Percentiles rank a stretch among this genome's conserved stretches.
Conservation (phyloP, 371 early-diverging fungal genomes). For the Zopfochytrium polystomum region DNA sequence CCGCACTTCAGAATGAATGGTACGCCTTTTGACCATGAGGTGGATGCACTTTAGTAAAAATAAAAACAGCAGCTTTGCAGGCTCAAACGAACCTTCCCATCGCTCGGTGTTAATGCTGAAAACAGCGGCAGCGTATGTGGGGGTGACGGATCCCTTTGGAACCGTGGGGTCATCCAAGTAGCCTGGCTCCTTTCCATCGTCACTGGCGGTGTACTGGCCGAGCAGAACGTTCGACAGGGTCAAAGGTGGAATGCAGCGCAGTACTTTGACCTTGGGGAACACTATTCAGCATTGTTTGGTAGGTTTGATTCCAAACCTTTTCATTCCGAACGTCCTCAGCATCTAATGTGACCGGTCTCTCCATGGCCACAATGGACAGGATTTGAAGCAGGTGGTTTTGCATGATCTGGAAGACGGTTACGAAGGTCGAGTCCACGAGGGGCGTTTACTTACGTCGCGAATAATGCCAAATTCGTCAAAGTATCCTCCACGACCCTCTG, state of each 20-base stretch:
- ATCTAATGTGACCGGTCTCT: slow-evolving; percentile 78
- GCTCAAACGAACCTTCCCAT: slow-evolving; percentile 64
- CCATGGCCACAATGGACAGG: slow-evolving; percentile 87
- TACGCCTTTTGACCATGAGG: slow-evolving; percentile 57
- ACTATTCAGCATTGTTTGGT: not conserved
- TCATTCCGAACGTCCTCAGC: slow-evolving; percentile 91
- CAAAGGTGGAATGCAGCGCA: slow-evolving; percentile 78
- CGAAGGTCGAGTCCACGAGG: not conserved
- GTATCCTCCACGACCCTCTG: slow-evolving; percentile 97
- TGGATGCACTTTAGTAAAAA: not conserved
- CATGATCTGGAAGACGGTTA: slow-evolving; percentile 56
- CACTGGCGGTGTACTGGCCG: slow-evolving; percentile 79
- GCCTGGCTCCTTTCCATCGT: slow-evolving; percentile 78
- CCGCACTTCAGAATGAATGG: slow-evolving; percentile 96
- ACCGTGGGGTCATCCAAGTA: slow-evolving; percentile 90
- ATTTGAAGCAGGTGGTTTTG: slow-evolving; percentile 97
- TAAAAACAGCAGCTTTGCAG: no score
- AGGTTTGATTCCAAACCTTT: slow-evolving; percentile 63
- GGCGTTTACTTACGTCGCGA: slow-evolving; percentile 74
- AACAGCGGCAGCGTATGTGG: slow-evolving; percentile 89
- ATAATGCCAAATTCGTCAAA: slow-evolving; percentile 99
- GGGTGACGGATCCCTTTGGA: slow-evolving; percentile 74
- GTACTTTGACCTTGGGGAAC: slow-evolving; percentile 65
- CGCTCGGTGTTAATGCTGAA: slow-evolving; percentile 89
- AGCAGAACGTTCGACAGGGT: slow-evolving; percentile 72